A percentile compares a stretch with the other conserved stretches of the same genome.
These are phyloP conservation scores for Aspergillus taichungensis DNA, from an alignment of 495 filamentous ascomycete genomes.

Conservation along the genomic window DNA sequence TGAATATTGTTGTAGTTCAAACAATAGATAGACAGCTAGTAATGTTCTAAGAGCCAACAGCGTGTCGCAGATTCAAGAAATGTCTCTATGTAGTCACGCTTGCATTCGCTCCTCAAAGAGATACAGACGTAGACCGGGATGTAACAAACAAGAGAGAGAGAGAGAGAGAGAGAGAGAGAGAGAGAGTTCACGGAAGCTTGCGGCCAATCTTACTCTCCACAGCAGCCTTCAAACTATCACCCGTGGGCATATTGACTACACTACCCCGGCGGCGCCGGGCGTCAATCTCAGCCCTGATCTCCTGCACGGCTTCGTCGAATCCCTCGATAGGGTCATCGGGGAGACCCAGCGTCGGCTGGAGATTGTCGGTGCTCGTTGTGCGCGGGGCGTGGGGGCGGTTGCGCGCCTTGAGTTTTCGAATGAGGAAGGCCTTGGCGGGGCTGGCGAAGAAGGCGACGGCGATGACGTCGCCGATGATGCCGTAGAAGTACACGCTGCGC, in stretches of 20 bases:
- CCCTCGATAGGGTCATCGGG: constrained; percentile 68
- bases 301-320: constrained; percentile 67
- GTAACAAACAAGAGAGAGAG: not conserved
- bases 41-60: too few relatives aligned
- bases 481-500: constrained; percentile 85
- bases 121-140: too few relatives aligned
- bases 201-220: constrained; percentile 40
- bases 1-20: too few relatives aligned
- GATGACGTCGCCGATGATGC: constrained; percentile 52
- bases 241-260: constrained; percentile 37
- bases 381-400: constrained; percentile 25
- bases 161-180: too few relatives aligned
- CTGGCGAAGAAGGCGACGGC: constrained; percentile 71
- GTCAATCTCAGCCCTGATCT: constrained; percentile 65
- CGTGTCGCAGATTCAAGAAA: too few relatives aligned
- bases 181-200: constrained; percentile 16
- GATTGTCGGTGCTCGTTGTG: constrained; percentile 22
- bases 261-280: constrained; percentile 46
- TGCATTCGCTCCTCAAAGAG: too few relatives aligned
- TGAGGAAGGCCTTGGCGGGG: constrained; percentile 57
- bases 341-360: constrained; percentile 64
- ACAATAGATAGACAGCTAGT: too few relatives aligned
- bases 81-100: too few relatives aligned
- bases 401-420: constrained; percentile 50
- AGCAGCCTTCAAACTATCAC: constrained; percentile 36